Conservation (phyloP, 805 yeast species). For the Wickerhamiella shivajii region DNA sequence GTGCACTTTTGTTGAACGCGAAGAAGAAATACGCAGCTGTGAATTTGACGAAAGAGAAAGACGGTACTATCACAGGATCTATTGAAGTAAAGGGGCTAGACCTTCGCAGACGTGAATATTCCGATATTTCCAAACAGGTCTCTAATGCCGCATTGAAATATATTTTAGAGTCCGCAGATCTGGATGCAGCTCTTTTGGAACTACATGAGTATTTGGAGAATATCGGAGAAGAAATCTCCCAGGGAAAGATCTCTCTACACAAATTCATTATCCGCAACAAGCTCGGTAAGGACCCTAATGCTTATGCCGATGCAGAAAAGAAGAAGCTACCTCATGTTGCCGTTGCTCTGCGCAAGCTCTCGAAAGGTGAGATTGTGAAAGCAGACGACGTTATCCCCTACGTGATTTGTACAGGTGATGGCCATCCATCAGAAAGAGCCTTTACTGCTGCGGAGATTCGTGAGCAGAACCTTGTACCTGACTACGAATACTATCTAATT, state of each 20-base stretch:
- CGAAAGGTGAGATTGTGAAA: slow-evolving; percentile 72
- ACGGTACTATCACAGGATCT: slow-evolving; percentile 39
- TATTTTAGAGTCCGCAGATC: slow-evolving; percentile 58
- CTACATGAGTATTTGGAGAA: slow-evolving; percentile 59
- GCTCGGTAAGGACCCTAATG: slow-evolving; percentile 75
- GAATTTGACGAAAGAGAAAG: slow-evolving; percentile 37
- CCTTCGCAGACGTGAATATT: slow-evolving; percentile 91
- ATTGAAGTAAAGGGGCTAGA: slow-evolving; percentile 94
- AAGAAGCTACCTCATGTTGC: slow-evolving; percentile 72
- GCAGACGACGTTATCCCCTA: slow-evolving; percentile 86
- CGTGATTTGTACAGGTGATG: slow-evolving; percentile 43
- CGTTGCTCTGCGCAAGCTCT: slow-evolving; percentile 69
- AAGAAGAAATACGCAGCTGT: slow-evolving; percentile 96
- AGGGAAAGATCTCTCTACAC: slow-evolving; percentile 46
- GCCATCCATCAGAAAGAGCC: slow-evolving; percentile 63
- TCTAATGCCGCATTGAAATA: slow-evolving; percentile 62
- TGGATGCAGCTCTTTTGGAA: slow-evolving; percentile 50
- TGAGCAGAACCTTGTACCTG: slow-evolving; percentile 45
- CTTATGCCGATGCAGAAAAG: slow-evolving; percentile 66
- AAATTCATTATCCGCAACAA: slow-evolving; percentile 73
- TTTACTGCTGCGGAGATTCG: slow-evolving; percentile 59
- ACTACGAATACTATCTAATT: slow-evolving; percentile 63
- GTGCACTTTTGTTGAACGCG: slow-evolving; percentile 71
- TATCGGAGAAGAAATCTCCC: slow-evolving; percentile 41
- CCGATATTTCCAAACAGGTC: slow-evolving; percentile 81